phyloP scores from a whole-genome alignment of 2,329 filamentous ascomycete genomes.

The Raffaelea arxii region DNA sequence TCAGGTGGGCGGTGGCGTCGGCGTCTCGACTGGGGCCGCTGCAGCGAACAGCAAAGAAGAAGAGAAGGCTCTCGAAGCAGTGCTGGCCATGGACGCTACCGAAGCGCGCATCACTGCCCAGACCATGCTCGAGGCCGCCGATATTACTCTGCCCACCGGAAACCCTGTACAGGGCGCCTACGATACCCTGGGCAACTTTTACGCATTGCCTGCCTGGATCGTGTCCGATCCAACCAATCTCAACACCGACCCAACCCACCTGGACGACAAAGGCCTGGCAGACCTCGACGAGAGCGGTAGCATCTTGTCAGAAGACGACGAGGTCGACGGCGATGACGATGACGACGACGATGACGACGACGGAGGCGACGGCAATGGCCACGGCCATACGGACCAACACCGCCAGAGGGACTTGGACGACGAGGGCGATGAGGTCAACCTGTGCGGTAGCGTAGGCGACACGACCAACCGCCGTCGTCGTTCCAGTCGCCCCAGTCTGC shows the following conservation, averaged over 20 bases:
- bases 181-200: constrained; percentile 60
- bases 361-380: background rate
- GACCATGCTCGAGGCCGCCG: constrained; percentile 68
- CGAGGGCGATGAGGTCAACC: constrained; percentile 6
- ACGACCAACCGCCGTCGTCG: constrained; percentile 4
- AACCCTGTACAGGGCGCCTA: constrained; percentile 64
- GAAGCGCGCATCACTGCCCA: constrained; percentile 59
- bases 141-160: constrained; percentile 64
- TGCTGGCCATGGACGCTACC: too few relatives aligned
- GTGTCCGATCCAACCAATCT: constrained; percentile 58
- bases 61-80: constrained; percentile 25
- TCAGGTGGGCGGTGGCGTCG: background rate
- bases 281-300: constrained; percentile 6
- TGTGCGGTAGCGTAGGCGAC: constrained; percentile 9
- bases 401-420: too few relatives aligned
- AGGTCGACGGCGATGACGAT: constrained; percentile 4
- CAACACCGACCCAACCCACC: constrained; percentile 14
- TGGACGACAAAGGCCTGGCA: constrained; percentile 18
- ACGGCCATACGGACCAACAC: background rate
- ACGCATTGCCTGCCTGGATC: constrained; percentile 58
- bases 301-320: constrained; percentile 4
- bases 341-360: constrained; percentile 1
- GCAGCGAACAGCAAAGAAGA: background rate
- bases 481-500: constrained; percentile 11
- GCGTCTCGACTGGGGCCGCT: background rate